Percentiles rank a stretch among this genome's conserved stretches.
These are phyloP conservation scores for Yamadazyma oceani DNA, from an alignment of 1,139 yeast species.

Conservation along the genomic window DNA sequence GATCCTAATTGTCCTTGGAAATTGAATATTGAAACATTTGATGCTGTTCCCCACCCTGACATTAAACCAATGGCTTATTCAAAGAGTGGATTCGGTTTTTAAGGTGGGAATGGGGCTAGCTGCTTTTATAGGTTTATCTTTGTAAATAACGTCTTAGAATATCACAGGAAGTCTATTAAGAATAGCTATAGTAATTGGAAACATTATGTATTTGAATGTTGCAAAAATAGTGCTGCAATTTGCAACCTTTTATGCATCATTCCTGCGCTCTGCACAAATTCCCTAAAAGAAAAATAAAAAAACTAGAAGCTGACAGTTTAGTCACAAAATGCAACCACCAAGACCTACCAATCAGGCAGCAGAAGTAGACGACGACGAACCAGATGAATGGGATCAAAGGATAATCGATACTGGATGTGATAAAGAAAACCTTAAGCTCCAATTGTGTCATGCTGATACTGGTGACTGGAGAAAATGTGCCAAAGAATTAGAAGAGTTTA, in stretches of 20 bases:
- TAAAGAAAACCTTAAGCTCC: slow-evolving; percentile 63
- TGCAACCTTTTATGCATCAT: too few relatives aligned
- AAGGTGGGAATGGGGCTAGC: too few relatives aligned
- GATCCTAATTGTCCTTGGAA: slow-evolving; percentile 48
- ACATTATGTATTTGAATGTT: too few relatives aligned
- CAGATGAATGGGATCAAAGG: slow-evolving; percentile 75
- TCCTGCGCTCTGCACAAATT: too few relatives aligned
- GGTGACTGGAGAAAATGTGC: slow-evolving; percentile 78
- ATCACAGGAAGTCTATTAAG: too few relatives aligned
- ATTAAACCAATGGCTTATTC: slow-evolving; percentile 96
- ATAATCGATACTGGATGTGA: slow-evolving; percentile 75
- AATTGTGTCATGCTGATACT: slow-evolving; percentile 75
- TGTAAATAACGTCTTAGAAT: slow-evolving; percentile 1
- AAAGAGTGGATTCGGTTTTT: slow-evolving; percentile 55
- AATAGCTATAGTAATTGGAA: too few relatives aligned
- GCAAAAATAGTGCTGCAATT: too few relatives aligned
- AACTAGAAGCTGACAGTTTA: too few relatives aligned
- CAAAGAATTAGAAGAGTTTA: slow-evolving; percentile 65
- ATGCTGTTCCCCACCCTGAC: slow-evolving; percentile 87
- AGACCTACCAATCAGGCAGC: background rate
- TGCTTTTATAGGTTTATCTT: background rate
- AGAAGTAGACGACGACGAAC: slow-evolving; percentile 41
- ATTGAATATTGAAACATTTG: slow-evolving; percentile 58
- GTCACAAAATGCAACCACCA: too few relatives aligned
- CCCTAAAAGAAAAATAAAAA: too few relatives aligned